phyloP scores from a whole-genome alignment of 2,329 filamentous ascomycete species.

The Xylaria polymorpha region DNA sequence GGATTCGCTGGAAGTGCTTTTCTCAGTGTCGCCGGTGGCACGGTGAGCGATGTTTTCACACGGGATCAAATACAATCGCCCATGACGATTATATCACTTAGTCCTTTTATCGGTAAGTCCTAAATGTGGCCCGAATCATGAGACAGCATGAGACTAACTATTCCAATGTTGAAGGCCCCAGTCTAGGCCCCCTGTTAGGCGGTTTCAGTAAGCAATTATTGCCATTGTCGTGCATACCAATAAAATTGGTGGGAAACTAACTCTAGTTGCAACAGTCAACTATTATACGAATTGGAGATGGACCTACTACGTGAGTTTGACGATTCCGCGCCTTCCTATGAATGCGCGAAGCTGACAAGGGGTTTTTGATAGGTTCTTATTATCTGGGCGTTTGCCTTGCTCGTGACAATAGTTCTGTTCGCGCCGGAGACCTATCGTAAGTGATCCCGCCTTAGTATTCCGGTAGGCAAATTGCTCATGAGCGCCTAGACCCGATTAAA shows the following conservation, averaged over 20 bases:
- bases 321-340: neutral
- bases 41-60: conserved; percentile 82
- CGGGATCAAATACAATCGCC: conserved; percentile 77
- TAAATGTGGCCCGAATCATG: neutral
- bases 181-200: conserved; percentile 71
- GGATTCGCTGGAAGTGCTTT: conserved; percentile 77
- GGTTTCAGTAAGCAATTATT: conserved; percentile 69
- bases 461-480: neutral
- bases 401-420: conserved; percentile 72
- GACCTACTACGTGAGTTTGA: conserved; percentile 74
- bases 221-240: no score
- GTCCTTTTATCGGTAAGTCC: conserved; percentile 65
- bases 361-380: conserved; percentile 65
- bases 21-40: conserved; percentile 82
- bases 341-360: conserved; percentile 26
- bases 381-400: conserved; percentile 79
- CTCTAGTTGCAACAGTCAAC: conserved; percentile 62
- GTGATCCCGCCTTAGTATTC: conserved; percentile 42
- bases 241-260: conserved; percentile 1
- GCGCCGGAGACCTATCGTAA: conserved; percentile 89
- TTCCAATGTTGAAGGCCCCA: conserved; percentile 57
- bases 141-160: conserved; percentile 17
- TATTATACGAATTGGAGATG: conserved; percentile 79
- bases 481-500: conserved; percentile 69
- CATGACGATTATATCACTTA: conserved; percentile 83